Evolutionary conservation across 345 rosid species (phyloP).

Genomic region (Moringa oleifera): DNA sequence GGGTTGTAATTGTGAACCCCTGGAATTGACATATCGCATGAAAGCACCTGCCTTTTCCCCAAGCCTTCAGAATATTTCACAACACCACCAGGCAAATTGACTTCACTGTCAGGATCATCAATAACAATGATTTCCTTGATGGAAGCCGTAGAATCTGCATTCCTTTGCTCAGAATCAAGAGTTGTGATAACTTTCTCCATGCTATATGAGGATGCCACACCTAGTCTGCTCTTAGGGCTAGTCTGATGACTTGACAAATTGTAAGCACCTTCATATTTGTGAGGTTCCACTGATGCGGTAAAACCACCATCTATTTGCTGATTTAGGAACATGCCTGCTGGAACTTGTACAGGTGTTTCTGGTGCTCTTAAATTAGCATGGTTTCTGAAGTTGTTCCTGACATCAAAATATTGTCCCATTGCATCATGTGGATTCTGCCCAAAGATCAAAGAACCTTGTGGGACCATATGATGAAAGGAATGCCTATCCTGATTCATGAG

Average conservation of each 20-base stretch:
- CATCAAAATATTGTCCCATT: slow-evolving; percentile 26
- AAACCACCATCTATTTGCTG: slow-evolving; percentile 19
- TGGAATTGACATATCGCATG: slow-evolving; percentile 26
- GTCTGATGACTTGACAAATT: slow-evolving; percentile 15
- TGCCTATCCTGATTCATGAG: slow-evolving; percentile 19
- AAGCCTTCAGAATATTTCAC: slow-evolving; percentile 18
- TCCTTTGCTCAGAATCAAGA: slow-evolving; percentile 11
- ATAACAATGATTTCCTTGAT: slow-evolving; percentile 36
- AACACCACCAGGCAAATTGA: slow-evolving; percentile 8
- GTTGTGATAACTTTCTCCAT: slow-evolving; percentile 12
- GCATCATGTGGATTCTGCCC: slow-evolving; percentile 22
- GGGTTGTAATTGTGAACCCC: slow-evolving; percentile 16
- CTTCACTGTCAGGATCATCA: slow-evolving; percentile 46
- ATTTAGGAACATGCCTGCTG: slow-evolving; percentile 26
- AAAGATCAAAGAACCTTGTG: slow-evolving; percentile 27
- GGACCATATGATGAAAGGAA: slow-evolving; percentile 18
- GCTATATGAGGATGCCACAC: slow-evolving; percentile 9
- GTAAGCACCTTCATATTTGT: slow-evolving; percentile 20
- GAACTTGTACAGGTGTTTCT: slow-evolving; percentile 18
- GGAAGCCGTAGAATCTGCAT: not conserved
- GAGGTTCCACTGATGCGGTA: slow-evolving; percentile 21
- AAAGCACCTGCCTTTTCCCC: slow-evolving; percentile 17
- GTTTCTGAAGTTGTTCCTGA: slow-evolving; percentile 21
- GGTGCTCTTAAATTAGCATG: slow-evolving; percentile 14
- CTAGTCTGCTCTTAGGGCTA: slow-evolving; percentile 21